A percentile compares a stretch with the other conserved stretches of the same genome.
Conservation (phyloP, 129 eudicot genomes). For the Saposhnikovia divaricata region DNA sequence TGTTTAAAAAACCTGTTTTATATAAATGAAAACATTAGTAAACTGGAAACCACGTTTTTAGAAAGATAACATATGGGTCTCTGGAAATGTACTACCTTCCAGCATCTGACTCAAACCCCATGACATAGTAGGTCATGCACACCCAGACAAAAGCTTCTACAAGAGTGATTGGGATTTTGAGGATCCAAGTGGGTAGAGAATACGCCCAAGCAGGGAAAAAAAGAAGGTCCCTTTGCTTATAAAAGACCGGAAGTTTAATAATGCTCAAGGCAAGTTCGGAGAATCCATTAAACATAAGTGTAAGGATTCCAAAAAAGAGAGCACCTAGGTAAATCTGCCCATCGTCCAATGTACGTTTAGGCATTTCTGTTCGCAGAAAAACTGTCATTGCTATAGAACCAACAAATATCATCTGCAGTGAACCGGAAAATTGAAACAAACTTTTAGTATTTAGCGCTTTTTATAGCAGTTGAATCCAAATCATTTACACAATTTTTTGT, state of each 20-base stretch:
- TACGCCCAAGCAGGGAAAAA: slow-evolving; percentile 97
- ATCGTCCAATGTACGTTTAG: slow-evolving; percentile 39
- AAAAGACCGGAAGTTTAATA: slow-evolving; percentile 82
- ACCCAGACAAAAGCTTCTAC: slow-evolving; percentile 65
- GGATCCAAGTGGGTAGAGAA: slow-evolving; percentile 69
- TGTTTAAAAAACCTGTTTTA: slow-evolving; percentile 64
- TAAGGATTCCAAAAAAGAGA: slow-evolving; percentile 49
- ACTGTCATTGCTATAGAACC: slow-evolving; percentile 65
- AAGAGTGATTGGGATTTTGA: slow-evolving; percentile 69
- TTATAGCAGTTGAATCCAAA: neutral
- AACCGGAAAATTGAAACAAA: neutral
- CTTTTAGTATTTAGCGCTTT: neutral
- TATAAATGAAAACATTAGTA: slow-evolving; percentile 1
- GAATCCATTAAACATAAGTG: slow-evolving; percentile 76
- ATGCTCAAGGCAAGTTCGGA: slow-evolving; percentile 79
- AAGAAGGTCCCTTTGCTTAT: slow-evolving; percentile 84
- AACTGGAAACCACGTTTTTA: neutral
- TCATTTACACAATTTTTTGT: neutral
- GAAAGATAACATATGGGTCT: neutral
- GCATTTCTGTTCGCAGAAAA: slow-evolving; percentile 67
- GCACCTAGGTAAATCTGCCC: slow-evolving; percentile 81
- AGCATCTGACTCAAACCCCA: slow-evolving; percentile 69
- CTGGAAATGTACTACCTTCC: slow-evolving; percentile 41
- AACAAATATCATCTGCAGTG: slow-evolving; percentile 50
- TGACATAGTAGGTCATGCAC: slow-evolving; percentile 63